phyloP scores from a whole-genome alignment of 164 flowering plant genomes.

The Aristolochia californica region DNA sequence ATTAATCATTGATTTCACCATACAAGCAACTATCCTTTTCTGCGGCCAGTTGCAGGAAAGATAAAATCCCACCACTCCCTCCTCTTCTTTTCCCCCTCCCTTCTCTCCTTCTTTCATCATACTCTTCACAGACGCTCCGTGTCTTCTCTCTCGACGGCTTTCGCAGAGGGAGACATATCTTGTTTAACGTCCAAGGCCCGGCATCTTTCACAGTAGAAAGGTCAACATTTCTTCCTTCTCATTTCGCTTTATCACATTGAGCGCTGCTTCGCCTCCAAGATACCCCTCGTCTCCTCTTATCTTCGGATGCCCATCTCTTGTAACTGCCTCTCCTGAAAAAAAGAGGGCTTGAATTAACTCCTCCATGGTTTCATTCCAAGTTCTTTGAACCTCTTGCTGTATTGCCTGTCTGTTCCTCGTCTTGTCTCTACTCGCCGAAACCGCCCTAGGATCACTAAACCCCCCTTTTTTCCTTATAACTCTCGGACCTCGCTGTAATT shows the following conservation, averaged over 20 bases:
- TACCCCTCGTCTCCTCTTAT: slow-evolving; percentile 9
- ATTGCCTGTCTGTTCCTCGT: neutral
- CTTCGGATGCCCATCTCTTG: slow-evolving; percentile 7
- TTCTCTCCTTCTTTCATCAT: slow-evolving; percentile 1
- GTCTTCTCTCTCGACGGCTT: neutral
- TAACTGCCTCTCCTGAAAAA: neutral
- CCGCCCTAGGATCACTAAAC: too few relatives aligned
- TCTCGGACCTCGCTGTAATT: too few relatives aligned
- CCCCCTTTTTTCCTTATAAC: too few relatives aligned
- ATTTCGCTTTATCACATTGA: slow-evolving; percentile 12
- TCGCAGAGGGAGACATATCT: slow-evolving; percentile 12
- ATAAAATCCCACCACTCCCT: slow-evolving; percentile 5
- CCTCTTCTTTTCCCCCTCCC: neutral
- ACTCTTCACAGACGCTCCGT: neutral
- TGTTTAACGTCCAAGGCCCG: slow-evolving; percentile 43
- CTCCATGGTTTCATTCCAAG: neutral
- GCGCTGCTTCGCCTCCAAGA: slow-evolving; percentile 11
- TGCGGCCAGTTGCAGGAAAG: slow-evolving; percentile 9
- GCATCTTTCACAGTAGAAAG: slow-evolving; percentile 13
- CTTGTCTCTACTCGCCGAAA: neutral
- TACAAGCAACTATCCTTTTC: slow-evolving; percentile 2
- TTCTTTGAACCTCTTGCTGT: neutral
- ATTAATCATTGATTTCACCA: slow-evolving; percentile 14
- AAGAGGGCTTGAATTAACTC: neutral
- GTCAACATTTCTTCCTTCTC: slow-evolving; percentile 10